These are phyloP conservation scores for Metschnikowia hibisci DNA, from an alignment of 805 yeast genomes.

Conservation along the genomic window DNA sequence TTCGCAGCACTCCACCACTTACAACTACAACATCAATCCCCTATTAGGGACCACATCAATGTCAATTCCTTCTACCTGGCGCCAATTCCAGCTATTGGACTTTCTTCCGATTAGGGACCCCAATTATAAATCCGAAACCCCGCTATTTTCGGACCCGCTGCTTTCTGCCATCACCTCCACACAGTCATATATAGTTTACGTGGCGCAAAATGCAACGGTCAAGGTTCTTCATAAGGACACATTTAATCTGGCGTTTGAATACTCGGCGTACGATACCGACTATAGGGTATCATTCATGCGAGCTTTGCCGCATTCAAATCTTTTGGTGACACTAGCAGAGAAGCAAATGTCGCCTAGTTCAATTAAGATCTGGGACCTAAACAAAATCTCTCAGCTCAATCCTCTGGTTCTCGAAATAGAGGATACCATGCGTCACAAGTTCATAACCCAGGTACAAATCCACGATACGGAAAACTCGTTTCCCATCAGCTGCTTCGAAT, in stretches of 20 bases:
- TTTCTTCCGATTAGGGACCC: constrained; percentile 84
- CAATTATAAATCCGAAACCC: constrained; percentile 51
- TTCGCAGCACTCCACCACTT: background rate
- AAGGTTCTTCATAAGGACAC: constrained; percentile 50
- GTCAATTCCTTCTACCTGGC: constrained; percentile 44
- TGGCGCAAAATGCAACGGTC: constrained; percentile 50
- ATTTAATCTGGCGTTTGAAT: constrained; percentile 45
- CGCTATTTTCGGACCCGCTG: constrained; percentile 76
- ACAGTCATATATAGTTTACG: constrained; percentile 53
- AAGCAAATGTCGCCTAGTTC: constrained; percentile 65
- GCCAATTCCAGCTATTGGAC: constrained; percentile 86
- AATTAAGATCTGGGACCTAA: constrained; percentile 71
- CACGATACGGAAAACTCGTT: constrained; percentile 71
- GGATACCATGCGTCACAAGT: constrained; percentile 31
- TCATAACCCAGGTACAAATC: constrained; percentile 59
- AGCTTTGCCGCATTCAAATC: constrained; percentile 44
- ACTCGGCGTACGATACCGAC: constrained; percentile 61
- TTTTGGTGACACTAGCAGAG: constrained; percentile 72
- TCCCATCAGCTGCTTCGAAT: constrained; percentile 67
- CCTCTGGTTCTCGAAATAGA: constrained; percentile 12
- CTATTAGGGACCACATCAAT: constrained; percentile 5
- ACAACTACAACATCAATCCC: background rate
- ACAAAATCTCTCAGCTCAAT: constrained; percentile 39
- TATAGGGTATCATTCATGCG: constrained; percentile 59
- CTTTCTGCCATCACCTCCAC: constrained; percentile 62